Evolutionary conservation across 2,329 filamentous ascomycete species (phyloP), one percentile per base, ranked within the genome.

Genomic region (Rhynchosporium secalis): DNA sequence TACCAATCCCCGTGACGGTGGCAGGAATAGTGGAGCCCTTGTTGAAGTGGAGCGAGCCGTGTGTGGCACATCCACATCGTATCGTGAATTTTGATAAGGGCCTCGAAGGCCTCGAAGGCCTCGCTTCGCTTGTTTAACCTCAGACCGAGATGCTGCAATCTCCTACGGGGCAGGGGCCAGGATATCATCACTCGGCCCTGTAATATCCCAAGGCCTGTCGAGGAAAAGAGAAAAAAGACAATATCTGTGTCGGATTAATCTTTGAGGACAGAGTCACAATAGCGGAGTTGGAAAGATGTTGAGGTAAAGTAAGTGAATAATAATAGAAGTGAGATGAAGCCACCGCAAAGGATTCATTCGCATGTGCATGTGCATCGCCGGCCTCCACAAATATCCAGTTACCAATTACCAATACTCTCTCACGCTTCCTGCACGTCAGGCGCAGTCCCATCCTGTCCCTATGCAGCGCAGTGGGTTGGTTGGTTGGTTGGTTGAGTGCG

Each of bases 101-200:
- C 33, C 38, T 20, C 20, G 20, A 20, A 20, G 36, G 51, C 33
- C 38, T 20, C 20, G 20, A 20, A 20, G 20, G 20, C 20, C 20
- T 20, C 28, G 51, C 51, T 6, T 28, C 33, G 51, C 20, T 36
- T 13, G 8, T 26, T 40, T 2, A 20, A 20, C 20, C 20, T 20
- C 20, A 20, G 49, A 61, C 58, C 45, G 51, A 43, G 43, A 56
- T 56, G 59, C 49, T 29, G 45, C 59, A 61, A 61, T 61, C 33
- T 61, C 59, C 59, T 57, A 20, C 20, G 20, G 26, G 43, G n/a
- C 31, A 52, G 57, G 59, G 59, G 59, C 52, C 47, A 40, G 46
- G 52, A 57, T 61, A 57, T 61, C 51, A 61, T 52, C 47, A 33
- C 51, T 26, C 38, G 26, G 38, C 40, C 38, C 54, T 29, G 54